These are phyloP conservation scores for Microbotryum violaceum DNA, from an alignment of 1,284 basidiomycete species.

Conservation along the genomic window DNA sequence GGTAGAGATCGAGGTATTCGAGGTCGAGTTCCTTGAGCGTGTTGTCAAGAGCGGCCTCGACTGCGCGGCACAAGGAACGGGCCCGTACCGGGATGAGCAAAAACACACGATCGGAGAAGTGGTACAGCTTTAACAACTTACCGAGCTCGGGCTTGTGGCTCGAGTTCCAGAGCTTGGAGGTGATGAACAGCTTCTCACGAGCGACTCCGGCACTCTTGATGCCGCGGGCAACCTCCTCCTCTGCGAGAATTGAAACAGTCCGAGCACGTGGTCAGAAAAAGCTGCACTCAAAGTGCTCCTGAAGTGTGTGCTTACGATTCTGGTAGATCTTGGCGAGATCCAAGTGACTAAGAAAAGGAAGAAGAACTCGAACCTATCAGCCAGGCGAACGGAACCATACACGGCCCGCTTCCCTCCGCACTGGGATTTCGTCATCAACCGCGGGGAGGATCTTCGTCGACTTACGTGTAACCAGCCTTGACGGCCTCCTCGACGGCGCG, in stretches of 20 bases:
- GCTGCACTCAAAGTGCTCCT: background rate
- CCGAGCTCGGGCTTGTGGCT: slow-evolving; percentile 44
- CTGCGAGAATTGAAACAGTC: background rate
- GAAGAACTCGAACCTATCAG: background rate
- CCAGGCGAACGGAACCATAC: too few relatives aligned
- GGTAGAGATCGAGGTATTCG: slow-evolving; percentile 42
- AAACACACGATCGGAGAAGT: background rate
- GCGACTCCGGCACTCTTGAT: slow-evolving; percentile 37
- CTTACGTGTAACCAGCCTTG: slow-evolving; percentile 26
- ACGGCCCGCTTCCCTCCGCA: too few relatives aligned
- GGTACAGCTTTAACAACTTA: background rate
- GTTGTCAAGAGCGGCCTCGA: slow-evolving; percentile 41
- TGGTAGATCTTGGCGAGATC: slow-evolving; percentile 58
- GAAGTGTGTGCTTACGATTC: slow-evolving; percentile 10
- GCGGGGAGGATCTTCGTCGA: background rate
- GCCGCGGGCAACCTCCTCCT: slow-evolving; percentile 39
- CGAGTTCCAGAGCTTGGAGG: slow-evolving; percentile 38
- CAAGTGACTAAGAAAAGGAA: slow-evolving; percentile 50
- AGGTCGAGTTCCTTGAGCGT: slow-evolving; percentile 42
- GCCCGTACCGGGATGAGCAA: slow-evolving; percentile 2
- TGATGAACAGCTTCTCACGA: slow-evolving; percentile 41
- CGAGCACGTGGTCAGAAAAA: background rate
- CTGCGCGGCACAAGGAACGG: slow-evolving; percentile 21
- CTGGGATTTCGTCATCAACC: background rate
- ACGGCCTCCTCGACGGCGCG: slow-evolving; percentile 20